phyloP scores from a whole-genome alignment of 306 rosid species.

The Medicago lupulina region DNA sequence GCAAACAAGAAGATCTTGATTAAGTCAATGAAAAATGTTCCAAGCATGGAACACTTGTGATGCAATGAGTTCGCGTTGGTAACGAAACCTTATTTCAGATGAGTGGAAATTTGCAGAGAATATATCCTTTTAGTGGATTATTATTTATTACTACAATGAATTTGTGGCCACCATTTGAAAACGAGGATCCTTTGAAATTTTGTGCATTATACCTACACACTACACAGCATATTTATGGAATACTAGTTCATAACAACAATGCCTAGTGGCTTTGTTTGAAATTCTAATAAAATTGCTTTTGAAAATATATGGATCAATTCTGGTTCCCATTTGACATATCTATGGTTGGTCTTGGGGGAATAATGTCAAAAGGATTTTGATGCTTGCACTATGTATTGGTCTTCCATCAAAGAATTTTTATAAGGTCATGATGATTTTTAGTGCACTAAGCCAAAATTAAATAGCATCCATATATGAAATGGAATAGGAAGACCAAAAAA shows the following conservation, averaged over 20 bases:
- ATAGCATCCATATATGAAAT: too few species aligned
- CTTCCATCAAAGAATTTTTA: conserved; percentile 43
- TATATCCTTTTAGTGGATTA: conserved; percentile 41
- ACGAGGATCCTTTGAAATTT: conserved; percentile 34
- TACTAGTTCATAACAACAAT: conserved; percentile 24
- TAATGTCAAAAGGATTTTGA: conserved; percentile 39
- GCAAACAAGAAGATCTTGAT: conserved; percentile 4
- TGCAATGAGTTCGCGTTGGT: conserved; percentile 12
- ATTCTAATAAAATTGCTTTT: conserved; percentile 25
- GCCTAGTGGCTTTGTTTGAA: conserved; percentile 38
- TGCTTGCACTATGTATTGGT: conserved; percentile 26
- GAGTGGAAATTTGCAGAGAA: conserved; percentile 43
- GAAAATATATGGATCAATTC: conserved; percentile 4
- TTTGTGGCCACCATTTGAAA: conserved; percentile 24
- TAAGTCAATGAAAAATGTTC: not conserved
- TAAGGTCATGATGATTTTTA: conserved; percentile 36
- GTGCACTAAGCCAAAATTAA: conserved; percentile 39
- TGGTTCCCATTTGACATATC: too few species aligned
- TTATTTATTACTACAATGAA: not conserved
- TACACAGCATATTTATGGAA: conserved; percentile 17
- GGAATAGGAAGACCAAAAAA: conserved; percentile 38
- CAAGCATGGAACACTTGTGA: conserved; percentile 1
- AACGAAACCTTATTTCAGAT: conserved; percentile 19
- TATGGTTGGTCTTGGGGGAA: conserved; percentile 34
- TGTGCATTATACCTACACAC: conserved; percentile 20